These are phyloP conservation scores for Tetrahymena borealis DNA, from an alignment of 73 alveolate genomes.

Conservation along the genomic window DNA sequence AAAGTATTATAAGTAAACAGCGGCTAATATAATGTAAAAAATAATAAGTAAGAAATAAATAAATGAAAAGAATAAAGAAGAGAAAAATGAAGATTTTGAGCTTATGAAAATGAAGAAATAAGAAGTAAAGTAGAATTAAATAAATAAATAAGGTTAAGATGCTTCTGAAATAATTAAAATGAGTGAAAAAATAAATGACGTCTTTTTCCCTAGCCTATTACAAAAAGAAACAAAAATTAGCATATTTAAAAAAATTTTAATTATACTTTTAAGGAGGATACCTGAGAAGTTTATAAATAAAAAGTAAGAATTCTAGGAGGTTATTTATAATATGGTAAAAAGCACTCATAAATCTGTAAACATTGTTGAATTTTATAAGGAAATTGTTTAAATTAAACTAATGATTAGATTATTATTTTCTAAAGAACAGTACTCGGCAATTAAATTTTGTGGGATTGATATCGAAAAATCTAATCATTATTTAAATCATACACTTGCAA, in stretches of 20 bases:
- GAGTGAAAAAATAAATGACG: background rate
- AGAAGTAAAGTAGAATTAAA: too few relatives aligned
- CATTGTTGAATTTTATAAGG: background rate
- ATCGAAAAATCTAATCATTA: background rate
- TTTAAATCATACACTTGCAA: too few relatives aligned
- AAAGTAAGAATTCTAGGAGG: background rate
- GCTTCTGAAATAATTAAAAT: background rate
- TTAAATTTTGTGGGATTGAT: background rate
- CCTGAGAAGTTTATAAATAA: background rate
- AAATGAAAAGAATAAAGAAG: background rate
- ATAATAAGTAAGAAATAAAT: background rate
- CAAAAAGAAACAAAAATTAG: background rate
- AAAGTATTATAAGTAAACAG: background rate
- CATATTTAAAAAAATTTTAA: background rate
- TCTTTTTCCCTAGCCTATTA: background rate
- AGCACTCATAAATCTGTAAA: background rate
- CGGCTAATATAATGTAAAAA: background rate
- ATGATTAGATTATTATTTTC: background rate
- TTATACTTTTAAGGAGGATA: background rate
- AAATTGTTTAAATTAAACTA: background rate
- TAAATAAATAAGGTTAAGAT: too few relatives aligned
- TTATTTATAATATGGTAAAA: background rate
- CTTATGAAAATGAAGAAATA: too few relatives aligned
- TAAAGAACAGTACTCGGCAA: background rate
- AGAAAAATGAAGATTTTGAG: background rate